Percentiles rank a stretch among this genome's conserved stretches.
Conservation (phyloP, 805 yeast genomes). For the Naumovozyma baii region DNA sequence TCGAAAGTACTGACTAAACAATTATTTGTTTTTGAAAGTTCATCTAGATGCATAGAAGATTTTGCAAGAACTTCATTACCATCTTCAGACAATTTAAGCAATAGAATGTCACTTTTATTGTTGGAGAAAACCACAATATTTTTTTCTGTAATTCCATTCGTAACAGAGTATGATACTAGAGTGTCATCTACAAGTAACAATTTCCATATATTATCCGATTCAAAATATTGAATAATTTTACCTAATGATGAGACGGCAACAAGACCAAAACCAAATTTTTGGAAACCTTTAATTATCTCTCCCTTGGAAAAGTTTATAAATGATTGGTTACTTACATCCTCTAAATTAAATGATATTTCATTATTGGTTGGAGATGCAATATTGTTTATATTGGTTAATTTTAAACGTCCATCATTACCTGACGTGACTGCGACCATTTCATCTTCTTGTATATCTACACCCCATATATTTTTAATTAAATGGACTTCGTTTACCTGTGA, state of each 20-base stretch:
- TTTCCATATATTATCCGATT: constrained; percentile 22
- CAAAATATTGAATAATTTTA: constrained; percentile 32
- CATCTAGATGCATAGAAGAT: constrained; percentile 18
- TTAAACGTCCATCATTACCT: constrained; percentile 86
- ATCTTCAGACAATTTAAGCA: constrained; percentile 34
- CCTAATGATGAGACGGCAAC: constrained; percentile 55
- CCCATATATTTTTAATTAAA: constrained; percentile 83
- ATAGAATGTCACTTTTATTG: constrained; percentile 35
- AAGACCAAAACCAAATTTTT: constrained; percentile 37
- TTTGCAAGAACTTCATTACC: constrained; percentile 24
- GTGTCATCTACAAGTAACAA: constrained; percentile 14
- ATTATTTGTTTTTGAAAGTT: constrained; percentile 42
- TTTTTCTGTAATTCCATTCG: constrained; percentile 33
- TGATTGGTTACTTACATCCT: constrained; percentile 28
- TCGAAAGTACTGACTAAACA: constrained; percentile 30
- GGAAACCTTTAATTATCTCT: constrained; percentile 56
- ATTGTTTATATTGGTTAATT: constrained; percentile 46
- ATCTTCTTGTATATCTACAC: constrained; percentile 45
- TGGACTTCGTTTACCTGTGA: constrained; percentile 53
- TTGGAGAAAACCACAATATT: constrained; percentile 31
- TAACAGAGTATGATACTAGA: constrained; percentile 35
- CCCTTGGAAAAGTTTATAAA: constrained; percentile 30
- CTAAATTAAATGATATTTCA: constrained; percentile 21
- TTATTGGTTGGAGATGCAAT: constrained; percentile 26
- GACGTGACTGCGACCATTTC: constrained; percentile 60